Evolutionary conservation across 306 rosid genomes (phyloP), one percentile per base, ranked within the genome.

Genomic region (Rosa lucieae): DNA sequence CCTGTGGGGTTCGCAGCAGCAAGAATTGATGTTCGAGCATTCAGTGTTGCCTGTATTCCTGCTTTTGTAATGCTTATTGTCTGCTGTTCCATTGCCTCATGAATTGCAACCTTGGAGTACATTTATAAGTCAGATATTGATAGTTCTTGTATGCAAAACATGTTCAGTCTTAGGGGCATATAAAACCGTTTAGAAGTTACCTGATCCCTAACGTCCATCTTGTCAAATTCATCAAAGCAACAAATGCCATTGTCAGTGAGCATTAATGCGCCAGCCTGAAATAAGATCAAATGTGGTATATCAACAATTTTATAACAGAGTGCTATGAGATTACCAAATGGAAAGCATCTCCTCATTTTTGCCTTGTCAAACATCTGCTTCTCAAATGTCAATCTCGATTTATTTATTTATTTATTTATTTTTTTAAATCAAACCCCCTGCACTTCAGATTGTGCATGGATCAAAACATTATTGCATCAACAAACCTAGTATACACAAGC

Each of bases 21-120:
- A 73, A 95, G 98, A 87, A 95, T 93, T 72, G 99, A 95, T 68
- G 99, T 93, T 14, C 98, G 93, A 66, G 99, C 97, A 85, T 95
- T 95, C 77, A 95, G 90, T 71, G 99, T 95, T 67, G 99, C 98
- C 84, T 95, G 99, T 85, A 95, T 95, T 78, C 99, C 99, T 55
- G 99, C 99, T 89, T 95, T 95, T 55, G 99, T 95, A 86, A 95
- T 95, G 87, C 99, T 95, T 82, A 93, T 95, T 8, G 99, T 93
- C 78, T 95, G 99, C 76, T 95, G 99, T 83, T 95, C 99, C 99
- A 95, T 95, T 78, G 99, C 98, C 84, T 95, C 99, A 53, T 91
- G 99, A 88, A 95, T 93, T 46, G 99, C 99, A 84, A 95, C 99
- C 99, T 94, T 83, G 71, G 82, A 83, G 75, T 61, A 42, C 89